Conservation (phyloP, 768 basidiomycete genomes). For the Pholiota molesta region DNA sequence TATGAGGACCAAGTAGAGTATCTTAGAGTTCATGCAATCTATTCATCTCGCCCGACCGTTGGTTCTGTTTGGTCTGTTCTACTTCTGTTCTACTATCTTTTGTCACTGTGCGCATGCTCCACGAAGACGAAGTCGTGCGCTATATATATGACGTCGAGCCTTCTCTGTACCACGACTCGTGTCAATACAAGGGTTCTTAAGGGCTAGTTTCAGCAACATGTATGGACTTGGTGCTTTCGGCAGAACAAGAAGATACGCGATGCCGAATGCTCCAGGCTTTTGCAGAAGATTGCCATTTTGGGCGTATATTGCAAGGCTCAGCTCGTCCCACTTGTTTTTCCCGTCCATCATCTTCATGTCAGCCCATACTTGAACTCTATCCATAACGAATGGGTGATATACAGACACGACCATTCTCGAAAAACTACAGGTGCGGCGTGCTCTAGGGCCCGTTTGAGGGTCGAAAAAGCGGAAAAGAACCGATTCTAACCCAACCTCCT, state of each 20-base stretch:
- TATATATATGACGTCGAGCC: background rate
- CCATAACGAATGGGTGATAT: slow-evolving; percentile 55
- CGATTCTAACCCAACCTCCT: slow-evolving; percentile 11
- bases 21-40: slow-evolving; percentile 2
- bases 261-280: no score
- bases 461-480: no score
- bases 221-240: background rate
- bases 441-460: no score
- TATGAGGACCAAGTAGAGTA: slow-evolving; percentile 84
- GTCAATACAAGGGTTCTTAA: background rate
- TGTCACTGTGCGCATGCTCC: background rate
- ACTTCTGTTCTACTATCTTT: background rate
- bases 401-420: slow-evolving; percentile 59
- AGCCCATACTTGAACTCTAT: slow-evolving; percentile 19
- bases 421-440: slow-evolving; percentile 55
- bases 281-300: background rate
- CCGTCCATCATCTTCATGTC: slow-evolving; percentile 24
- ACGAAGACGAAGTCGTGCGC: background rate
- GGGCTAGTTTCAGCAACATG: background rate
- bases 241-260: no score
- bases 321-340: slow-evolving; percentile 16
- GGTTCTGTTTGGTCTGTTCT: background rate
- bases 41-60: background rate
- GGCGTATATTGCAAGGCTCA: background rate
- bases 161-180: background rate